Conservation (phyloP, 1,139 yeast genomes). For the Hansenula lynferdii region DNA sequence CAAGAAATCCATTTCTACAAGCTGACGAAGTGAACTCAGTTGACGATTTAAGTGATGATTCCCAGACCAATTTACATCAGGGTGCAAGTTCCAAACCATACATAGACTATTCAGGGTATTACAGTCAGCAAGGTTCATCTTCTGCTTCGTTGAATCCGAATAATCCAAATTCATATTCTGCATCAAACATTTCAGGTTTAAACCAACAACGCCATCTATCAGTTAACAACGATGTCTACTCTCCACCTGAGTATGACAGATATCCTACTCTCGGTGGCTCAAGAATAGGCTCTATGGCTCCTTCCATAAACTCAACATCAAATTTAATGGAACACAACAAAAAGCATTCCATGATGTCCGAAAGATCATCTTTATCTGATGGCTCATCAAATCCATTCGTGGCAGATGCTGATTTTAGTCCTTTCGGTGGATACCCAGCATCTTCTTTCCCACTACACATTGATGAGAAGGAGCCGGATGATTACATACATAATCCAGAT, state of each 20-base stretch:
- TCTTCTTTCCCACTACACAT: slow-evolving; percentile 78
- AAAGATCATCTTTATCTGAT: slow-evolving; percentile 25
- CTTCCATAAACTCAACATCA: slow-evolving; percentile 28
- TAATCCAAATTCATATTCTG: slow-evolving; percentile 15
- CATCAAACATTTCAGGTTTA: slow-evolving; percentile 17
- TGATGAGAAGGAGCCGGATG: slow-evolving; percentile 91
- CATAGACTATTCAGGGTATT: slow-evolving; percentile 41
- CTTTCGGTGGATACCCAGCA: slow-evolving; percentile 95
- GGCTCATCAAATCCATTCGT: slow-evolving; percentile 31
- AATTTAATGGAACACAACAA: slow-evolving; percentile 14
- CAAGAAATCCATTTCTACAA: slow-evolving; percentile 21
- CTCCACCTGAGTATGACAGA: slow-evolving; percentile 53
- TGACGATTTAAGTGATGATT: slow-evolving; percentile 21
- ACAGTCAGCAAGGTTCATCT: slow-evolving; percentile 38
- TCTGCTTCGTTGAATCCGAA: slow-evolving; percentile 22
- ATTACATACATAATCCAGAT: slow-evolving; percentile 88
- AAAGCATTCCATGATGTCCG: slow-evolving; percentile 19
- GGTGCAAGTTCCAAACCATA: slow-evolving; percentile 30
- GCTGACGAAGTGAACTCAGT: slow-evolving; percentile 18
- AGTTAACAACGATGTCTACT: slow-evolving; percentile 21
- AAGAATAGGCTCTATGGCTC: slow-evolving; percentile 38
- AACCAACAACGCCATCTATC: slow-evolving; percentile 11
- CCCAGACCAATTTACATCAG: slow-evolving; percentile 17
- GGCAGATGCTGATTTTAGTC: slow-evolving; percentile 54
- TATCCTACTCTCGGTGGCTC: slow-evolving; percentile 51